Percentiles rank a stretch among this genome's conserved stretches.
Evolutionary conservation across 164 flowering plant species (phyloP).

Genomic region (Dillenia suffruticosa): DNA sequence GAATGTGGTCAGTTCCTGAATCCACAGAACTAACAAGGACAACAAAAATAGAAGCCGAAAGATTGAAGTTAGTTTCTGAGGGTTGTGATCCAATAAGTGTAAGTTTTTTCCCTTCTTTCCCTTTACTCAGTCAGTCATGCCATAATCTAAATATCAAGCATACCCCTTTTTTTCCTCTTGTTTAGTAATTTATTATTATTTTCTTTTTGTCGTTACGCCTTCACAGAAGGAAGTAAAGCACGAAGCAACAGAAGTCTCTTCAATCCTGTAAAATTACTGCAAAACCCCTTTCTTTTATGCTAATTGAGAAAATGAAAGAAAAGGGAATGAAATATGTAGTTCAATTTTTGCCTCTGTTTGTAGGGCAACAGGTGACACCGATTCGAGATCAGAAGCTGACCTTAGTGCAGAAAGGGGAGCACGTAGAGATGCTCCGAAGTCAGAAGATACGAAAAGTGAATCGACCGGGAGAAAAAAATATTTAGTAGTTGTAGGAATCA

Average conservation of each 20-base stretch:
- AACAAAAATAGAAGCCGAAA: slow-evolving; percentile 39
- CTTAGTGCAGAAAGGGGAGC: slow-evolving; percentile 57
- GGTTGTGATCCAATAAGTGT: slow-evolving; percentile 43
- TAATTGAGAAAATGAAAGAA: slow-evolving; percentile 32
- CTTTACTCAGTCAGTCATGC: no score
- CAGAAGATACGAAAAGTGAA: slow-evolving; percentile 25
- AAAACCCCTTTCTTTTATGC: no score
- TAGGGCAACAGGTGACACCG: slow-evolving; percentile 59
- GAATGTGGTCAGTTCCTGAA: slow-evolving; percentile 49
- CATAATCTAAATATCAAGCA: neutral
- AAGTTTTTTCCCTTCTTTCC: slow-evolving; percentile 10
- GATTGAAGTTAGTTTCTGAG: slow-evolving; percentile 48
- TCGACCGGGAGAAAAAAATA: slow-evolving; percentile 34
- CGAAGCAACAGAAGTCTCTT: slow-evolving; percentile 27
- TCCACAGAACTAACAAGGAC: slow-evolving; percentile 31
- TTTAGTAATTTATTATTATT: slow-evolving; percentile 7
- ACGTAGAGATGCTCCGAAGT: slow-evolving; percentile 46
- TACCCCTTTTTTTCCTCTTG: neutral
- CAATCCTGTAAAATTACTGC: no score
- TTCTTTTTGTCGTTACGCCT: slow-evolving; percentile 11
- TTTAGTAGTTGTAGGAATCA: slow-evolving; percentile 58
- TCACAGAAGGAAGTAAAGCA: slow-evolving; percentile 31
- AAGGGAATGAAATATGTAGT: slow-evolving; percentile 4
- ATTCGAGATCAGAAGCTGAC: slow-evolving; percentile 58
- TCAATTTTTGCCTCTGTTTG: neutral